Evolutionary conservation across 192 early-diverging fungal genomes (phyloP), one percentile per base, ranked within the genome.

Genomic region (Coemansia sp.): DNA sequence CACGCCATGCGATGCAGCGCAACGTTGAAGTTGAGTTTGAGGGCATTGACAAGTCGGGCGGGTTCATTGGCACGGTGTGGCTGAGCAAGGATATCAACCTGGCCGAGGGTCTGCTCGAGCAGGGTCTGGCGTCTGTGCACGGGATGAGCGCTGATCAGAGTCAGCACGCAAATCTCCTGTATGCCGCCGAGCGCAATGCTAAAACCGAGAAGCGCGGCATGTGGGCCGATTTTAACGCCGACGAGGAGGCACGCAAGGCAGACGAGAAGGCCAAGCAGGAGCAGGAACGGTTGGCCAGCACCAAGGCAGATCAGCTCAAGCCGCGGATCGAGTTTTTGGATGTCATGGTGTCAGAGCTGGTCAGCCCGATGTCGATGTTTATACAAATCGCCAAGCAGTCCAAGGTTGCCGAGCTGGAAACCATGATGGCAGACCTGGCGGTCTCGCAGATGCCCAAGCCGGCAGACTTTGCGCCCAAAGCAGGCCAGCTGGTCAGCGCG

Each of bases 21-120:
- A 94, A 99, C 69, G 92, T 94, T 9, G 93, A 99, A 66, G 82
- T 95, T 47, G 88, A 90, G 57, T 80, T 97, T 26, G 97, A 97
- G 66, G 84, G 85, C 12, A 72, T 89, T 15, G 97, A 99, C 72
- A 95, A 95, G 82, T 86, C 86, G 34, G 95, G 97, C 31, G 90
- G 88, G 2, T 99, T 97, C 59, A 91, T 97, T 61, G 95, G 95
- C 12, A 78, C 87, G n/a, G 66, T 99, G 66, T 94, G 88, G 75
- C 11, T 42, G 40, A 71, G 78, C 60, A 84, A 86, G 37, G 78
- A 65, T 34, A 75, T 86, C 26, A 96, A 93, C 67, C 69, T 94
- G 38, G 89, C 92, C 1, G 82, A 87, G n/a, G 57, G 75, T 14
- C 81, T 99, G 38, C 73, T 97, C 54, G 82, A 87, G 47, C 82